phyloP scores from a whole-genome alignment of 352 stramenopile genomes.

The Phytopythium cucurbitacearum region DNA sequence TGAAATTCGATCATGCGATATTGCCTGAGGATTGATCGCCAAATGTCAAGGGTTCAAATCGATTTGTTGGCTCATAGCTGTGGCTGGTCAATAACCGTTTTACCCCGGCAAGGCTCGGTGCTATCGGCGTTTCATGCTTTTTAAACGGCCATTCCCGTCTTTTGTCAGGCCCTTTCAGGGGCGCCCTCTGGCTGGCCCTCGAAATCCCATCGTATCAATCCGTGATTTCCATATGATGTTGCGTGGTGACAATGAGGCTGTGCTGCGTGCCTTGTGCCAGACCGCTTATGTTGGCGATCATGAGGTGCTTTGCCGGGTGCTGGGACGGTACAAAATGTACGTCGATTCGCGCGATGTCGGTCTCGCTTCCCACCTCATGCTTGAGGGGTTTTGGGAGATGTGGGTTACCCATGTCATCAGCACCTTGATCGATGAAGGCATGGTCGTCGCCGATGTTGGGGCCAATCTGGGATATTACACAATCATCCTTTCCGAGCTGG shows the following conservation, averaged over 20 bases:
- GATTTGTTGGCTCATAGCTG: constrained; percentile 6
- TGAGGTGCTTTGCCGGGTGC: constrained; percentile 5
- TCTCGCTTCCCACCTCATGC: constrained; percentile 5
- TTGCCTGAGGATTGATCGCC: constrained; percentile 5
- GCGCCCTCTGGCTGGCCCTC: constrained; percentile 4
- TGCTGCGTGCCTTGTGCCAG: constrained; percentile 5
- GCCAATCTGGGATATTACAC: constrained; percentile 6
- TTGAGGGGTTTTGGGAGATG: constrained; percentile 5
- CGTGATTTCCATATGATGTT: constrained; percentile 6
- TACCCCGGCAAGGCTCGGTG: constrained; percentile 4
- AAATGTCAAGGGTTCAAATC: constrained; percentile 6
- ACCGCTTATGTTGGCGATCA: constrained; percentile 5
- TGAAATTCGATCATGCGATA: constrained; percentile 6
- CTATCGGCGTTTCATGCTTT: constrained; percentile 6
- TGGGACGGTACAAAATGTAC: constrained; percentile 6
- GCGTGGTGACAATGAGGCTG: constrained; percentile 5
- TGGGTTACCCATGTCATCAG: constrained; percentile 5
- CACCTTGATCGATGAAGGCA: constrained; percentile 5
- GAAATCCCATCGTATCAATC: constrained; percentile 6
- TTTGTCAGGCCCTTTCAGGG: constrained; percentile 5
- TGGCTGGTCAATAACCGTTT: constrained; percentile 6
- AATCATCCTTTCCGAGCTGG: constrained; percentile 5
- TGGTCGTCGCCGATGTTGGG: constrained; percentile 5
- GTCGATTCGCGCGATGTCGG: constrained; percentile 5
- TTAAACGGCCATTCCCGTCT: constrained; percentile 5